Conservation (phyloP, 2,329 filamentous ascomycete species). For the Eurotiales sp. region DNA sequence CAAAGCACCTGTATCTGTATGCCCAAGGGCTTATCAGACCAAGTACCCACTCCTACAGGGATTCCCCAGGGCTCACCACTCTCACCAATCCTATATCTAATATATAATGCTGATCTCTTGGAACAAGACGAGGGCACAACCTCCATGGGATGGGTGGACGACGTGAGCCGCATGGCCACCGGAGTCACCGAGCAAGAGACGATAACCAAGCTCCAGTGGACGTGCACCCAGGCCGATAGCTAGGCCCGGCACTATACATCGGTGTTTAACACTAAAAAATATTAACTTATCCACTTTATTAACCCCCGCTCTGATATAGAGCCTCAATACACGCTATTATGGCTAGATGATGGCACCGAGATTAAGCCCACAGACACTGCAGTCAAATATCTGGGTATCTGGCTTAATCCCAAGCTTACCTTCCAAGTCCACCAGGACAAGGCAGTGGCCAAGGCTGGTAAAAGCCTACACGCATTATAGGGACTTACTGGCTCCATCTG, state of each 20-base stretch:
- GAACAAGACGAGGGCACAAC: constrained; percentile 4
- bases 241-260: not conserved
- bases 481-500: not conserved
- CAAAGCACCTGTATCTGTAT: not conserved
- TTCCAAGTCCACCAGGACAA: not conserved
- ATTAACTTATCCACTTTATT: not conserved
- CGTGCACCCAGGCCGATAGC: not conserved
- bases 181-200: not conserved
- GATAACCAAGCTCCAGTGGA: not conserved
- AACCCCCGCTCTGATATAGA: not conserved
- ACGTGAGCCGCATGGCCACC: not conserved
- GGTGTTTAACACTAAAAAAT: not conserved
- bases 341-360: not conserved
- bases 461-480: not conserved
- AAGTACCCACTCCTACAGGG: constrained; percentile 12
- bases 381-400: not conserved
- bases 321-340: not conserved
- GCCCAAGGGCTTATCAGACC: not conserved
- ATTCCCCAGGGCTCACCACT: constrained; percentile 24
- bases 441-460: not conserved
- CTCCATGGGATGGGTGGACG: not conserved
- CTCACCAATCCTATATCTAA: constrained; percentile 25
- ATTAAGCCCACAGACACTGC: not conserved
- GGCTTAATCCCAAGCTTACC: not conserved
- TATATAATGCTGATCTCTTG: constrained; percentile 26